Conservation (phyloP, 129 eudicot species). For the carrot (Daucus carota) region DNA sequence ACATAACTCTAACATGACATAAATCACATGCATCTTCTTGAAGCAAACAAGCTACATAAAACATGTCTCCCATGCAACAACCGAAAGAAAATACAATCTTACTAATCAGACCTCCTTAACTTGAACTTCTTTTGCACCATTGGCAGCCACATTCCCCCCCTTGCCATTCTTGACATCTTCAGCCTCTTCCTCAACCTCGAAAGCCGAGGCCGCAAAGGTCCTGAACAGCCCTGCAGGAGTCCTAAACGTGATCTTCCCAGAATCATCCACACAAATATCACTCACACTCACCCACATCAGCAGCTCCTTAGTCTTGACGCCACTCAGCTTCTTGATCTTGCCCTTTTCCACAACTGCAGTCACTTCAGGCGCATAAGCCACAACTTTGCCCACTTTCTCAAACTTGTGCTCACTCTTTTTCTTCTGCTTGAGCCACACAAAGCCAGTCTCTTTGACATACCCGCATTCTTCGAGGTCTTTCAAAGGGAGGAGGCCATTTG, state of each 20-base stretch:
- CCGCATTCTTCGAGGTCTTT: constrained; percentile 67
- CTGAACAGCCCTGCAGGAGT: constrained; percentile 53
- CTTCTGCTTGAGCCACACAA: constrained; percentile 77
- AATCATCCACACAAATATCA: constrained; percentile 41
- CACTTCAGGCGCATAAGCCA: constrained; percentile 51
- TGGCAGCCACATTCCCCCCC: constrained; percentile 3
- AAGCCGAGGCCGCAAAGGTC: constrained; percentile 57
- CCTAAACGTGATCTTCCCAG: constrained; percentile 61
- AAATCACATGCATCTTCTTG: neutral
- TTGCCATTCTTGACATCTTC: constrained; percentile 17
- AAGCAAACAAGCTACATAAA: neutral
- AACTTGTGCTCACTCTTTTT: constrained; percentile 53
- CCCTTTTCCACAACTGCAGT: constrained; percentile 46
- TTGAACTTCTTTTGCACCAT: constrained; percentile 18
- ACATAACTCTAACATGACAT: neutral
- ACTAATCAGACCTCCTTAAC: constrained; percentile 31
- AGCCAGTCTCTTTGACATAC: constrained; percentile 59
- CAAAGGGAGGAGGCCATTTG: constrained; percentile 72
- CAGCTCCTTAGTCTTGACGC: constrained; percentile 71
- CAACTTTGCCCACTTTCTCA: constrained; percentile 47
- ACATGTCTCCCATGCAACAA: neutral
- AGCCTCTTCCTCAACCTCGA: constrained; percentile 41
- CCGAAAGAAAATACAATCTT: neutral
- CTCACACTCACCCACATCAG: constrained; percentile 50
- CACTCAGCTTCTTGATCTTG: constrained; percentile 67